Base-by-base conservation (phyloP, 2,329 filamentous ascomycete genomes). In the Claviceps sp. region DNA sequence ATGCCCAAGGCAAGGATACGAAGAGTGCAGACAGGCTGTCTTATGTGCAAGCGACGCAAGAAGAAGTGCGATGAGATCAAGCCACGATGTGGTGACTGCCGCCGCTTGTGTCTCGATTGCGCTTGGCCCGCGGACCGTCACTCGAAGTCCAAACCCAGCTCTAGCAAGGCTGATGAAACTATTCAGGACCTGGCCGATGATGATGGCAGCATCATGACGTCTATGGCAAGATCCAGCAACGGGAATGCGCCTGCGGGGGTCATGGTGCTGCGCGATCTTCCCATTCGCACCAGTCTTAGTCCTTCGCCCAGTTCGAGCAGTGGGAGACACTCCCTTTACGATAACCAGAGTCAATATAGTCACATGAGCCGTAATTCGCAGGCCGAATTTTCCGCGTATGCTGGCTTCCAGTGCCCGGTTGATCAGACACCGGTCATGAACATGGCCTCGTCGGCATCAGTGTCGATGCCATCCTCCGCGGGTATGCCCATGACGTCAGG, bases 1-100 rank as follows among this genome's bases (percentile, higher is more conserved):
- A 45, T 58, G 34, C 63, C 65, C 51, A 67, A 65, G 55, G 64
- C 63, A 4, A 61, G 60, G 41, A 67, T 66, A 40, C 58, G 62
- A 7, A 58, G 65, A 37, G 64, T 66, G 4, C 65, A 67, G 58
- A 67, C 65, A 37, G 71, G 71, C 13, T 73, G 71, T 56, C 55
- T 70, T 49, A 72, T 70, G 55, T 73, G 70, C 59, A 70, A 72
- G 57, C 63, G 63, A 26, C 67, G 71, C 45, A 72, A 73, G 63
- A 73, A 73, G 64, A 73, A 73, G 58, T 74, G 71, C 59, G 70
- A 73, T 54, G 71, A 74, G 59, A 60, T 58, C 9, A 72, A 71
- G 55, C 71, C 71, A 2, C 63, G 64, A 43, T 73, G 70, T 55
- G 62, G 63, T 37, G 65, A 68, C 50, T 71, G 68, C 49, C 59